Percentiles rank a stretch among this genome's conserved stretches.
phyloP scores from a whole-genome alignment of 768 basidiomycete genomes.

The Mycena crocata region DNA sequence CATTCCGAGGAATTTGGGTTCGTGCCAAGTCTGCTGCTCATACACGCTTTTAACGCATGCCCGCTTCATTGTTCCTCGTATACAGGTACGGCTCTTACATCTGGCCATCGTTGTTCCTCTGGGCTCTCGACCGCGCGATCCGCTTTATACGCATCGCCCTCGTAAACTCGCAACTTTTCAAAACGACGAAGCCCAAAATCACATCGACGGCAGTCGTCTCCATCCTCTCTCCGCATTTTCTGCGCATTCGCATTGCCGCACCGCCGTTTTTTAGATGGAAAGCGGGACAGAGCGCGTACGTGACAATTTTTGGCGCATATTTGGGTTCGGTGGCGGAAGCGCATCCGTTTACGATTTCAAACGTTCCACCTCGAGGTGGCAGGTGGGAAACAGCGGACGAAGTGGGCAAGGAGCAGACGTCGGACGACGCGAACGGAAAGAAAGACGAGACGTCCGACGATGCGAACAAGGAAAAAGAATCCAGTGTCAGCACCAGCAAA shows the following conservation, averaged over 20 bases:
- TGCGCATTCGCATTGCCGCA: constrained; percentile 51
- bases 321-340: constrained; percentile 48
- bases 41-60: neutral
- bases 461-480: neutral
- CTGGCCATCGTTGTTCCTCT: constrained; percentile 53
- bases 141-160: constrained; percentile 50
- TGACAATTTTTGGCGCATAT: constrained; percentile 50
- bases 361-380: constrained; percentile 7
- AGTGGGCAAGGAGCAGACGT: constrained; percentile 15
- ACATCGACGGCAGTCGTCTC: constrained; percentile 37
- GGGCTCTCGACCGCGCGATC: constrained; percentile 55
- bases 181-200: constrained; percentile 40
- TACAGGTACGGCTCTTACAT: constrained; percentile 42
- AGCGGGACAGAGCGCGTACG: constrained; percentile 57
- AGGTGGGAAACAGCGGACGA: neutral
- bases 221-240: constrained; percentile 50
- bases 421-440: neutral
- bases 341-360: constrained; percentile 60
- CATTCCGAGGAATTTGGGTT: constrained; percentile 34
- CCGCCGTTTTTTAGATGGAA: constrained; percentile 46
- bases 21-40: neutral
- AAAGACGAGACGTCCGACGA: neutral
- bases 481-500: neutral
- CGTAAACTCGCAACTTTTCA: constrained; percentile 45
- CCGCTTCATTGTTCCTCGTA: neutral